Evolutionary conservation across 1,284 basidiomycete genomes (phyloP), one percentile per base, ranked within the genome.

Genomic region (Schizophyllum commune): DNA sequence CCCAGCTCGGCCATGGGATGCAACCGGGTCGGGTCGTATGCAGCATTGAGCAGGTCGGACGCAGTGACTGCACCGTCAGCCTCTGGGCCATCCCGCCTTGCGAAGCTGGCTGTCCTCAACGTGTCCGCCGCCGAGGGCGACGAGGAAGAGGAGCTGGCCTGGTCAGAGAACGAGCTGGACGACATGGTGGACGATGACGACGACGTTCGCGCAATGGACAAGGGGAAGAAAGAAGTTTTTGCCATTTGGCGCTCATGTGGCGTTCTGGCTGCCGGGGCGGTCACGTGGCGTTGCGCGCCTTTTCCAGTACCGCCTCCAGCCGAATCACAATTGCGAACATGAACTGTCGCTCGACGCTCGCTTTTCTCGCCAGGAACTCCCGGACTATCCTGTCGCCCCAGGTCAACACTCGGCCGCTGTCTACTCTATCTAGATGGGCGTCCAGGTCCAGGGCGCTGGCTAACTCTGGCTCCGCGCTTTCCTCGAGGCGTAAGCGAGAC

Each of bases 1-100:
- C 91, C 88, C 63, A 97, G 79, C 59, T 88, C 88, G 56, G 95
- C 94, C 71, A 97, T 79, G 63, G 95, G 95, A 73, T 98, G 95
- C 63, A 97, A 81, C 77, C 86, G 88, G 62, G 92, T 83, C 58
- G 94, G 91, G 77, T 96, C 94, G 76, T 94, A 94, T 5, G 89
- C 83, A 68, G 86, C 85, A 71, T 87, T 79, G 68, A 96, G 87
- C 66, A 96, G 79, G 78, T 94, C 92, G 61, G 86, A 84, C 56
- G 94, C 92, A 61, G 90, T 91, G 63, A 87, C 81, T 55, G 84
- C 81, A 70, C 78, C 73, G 32, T 77, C 67, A 53, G 76, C 69
- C 47, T 76, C 58, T 52, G 72, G 63, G 19, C 66, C 71, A 61
- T 75, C 80, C 66, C 77, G 66, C 47, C 76, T 77, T 57, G 84